Conservation (phyloP, 2,329 filamentous ascomycete species). For the Geosmithia morbida region DNA sequence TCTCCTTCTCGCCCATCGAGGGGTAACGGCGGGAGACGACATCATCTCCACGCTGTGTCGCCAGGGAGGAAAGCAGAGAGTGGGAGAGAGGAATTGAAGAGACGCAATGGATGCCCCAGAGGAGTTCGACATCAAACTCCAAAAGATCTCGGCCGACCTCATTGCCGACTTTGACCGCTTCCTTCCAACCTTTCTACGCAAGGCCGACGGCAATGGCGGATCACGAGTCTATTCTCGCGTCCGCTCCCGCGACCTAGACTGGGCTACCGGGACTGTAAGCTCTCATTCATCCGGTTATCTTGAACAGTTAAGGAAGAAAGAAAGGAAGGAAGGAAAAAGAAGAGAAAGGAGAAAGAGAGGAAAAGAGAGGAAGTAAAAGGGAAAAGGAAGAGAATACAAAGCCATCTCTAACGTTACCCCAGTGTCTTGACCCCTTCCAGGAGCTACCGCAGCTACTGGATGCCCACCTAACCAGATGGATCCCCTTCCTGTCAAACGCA, state of each 20-base stretch:
- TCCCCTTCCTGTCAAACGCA: constrained; percentile 60
- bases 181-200: constrained; percentile 36
- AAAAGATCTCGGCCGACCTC: constrained; percentile 43
- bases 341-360: no score
- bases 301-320: no score
- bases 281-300: background rate
- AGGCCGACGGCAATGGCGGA: constrained; percentile 28
- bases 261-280: constrained; percentile 30
- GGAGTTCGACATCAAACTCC: constrained; percentile 47
- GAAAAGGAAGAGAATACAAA: no score
- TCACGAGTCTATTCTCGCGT: constrained; percentile 31
- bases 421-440: constrained; percentile 75
- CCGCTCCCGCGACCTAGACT: constrained; percentile 30
- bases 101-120: constrained; percentile 43
- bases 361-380: no score
- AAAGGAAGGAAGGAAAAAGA: no score
- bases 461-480: constrained; percentile 59
- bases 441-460: constrained; percentile 91
- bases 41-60: constrained; percentile 1
- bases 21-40: background rate
- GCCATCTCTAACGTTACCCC: background rate
- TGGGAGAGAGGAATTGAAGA: no score
- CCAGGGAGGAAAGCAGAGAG: no score
- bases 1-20: background rate
- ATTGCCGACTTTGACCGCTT: constrained; percentile 42